These are phyloP conservation scores for Penicillium bovifimosum DNA, from an alignment of 495 filamentous ascomycete species.

Conservation along the genomic window DNA sequence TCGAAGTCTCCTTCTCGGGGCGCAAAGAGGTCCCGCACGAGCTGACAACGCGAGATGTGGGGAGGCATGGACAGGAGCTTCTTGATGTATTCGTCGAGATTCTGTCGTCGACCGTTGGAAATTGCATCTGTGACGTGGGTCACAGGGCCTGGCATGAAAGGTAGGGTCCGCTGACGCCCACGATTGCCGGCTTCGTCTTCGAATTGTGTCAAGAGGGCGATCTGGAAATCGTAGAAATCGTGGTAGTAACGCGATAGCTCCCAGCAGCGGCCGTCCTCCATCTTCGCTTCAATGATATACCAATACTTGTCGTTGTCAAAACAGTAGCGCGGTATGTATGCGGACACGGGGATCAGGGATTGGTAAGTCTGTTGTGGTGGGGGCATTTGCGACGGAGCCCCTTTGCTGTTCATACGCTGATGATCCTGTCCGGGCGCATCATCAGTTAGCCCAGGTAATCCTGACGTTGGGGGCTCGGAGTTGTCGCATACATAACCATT, in stretches of 20 bases:
- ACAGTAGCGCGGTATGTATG: slow-evolving; percentile 86
- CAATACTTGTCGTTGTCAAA: slow-evolving; percentile 98
- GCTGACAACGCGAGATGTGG: slow-evolving; percentile 73
- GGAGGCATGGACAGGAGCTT: slow-evolving; percentile 76
- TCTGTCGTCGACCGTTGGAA: slow-evolving; percentile 84
- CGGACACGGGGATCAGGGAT: slow-evolving; percentile 59
- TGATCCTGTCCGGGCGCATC: slow-evolving; percentile 30
- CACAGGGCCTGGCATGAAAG: slow-evolving; percentile 98
- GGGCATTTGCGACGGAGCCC: slow-evolving; percentile 27
- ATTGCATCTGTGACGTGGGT: slow-evolving; percentile 97
- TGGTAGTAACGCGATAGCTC: slow-evolving; percentile 91
- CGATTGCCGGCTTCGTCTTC: slow-evolving; percentile 85
- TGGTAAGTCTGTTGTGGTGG: slow-evolving; percentile 31
- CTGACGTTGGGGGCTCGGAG: not conserved
- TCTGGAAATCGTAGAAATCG: slow-evolving; percentile 99
- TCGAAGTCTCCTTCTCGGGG: slow-evolving; percentile 90
- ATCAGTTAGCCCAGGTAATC: not conserved
- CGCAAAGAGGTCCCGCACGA: slow-evolving; percentile 86
- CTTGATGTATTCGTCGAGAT: slow-evolving; percentile 91
- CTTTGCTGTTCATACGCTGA: slow-evolving; percentile 44
- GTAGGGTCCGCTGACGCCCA: slow-evolving; percentile 70
- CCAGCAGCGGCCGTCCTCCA: slow-evolving; percentile 91
- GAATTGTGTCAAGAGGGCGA: slow-evolving; percentile 87
- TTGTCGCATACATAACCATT: slow-evolving; percentile 43
- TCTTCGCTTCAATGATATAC: slow-evolving; percentile 89